Base-by-base conservation (phyloP, 1,284 basidiomycete genomes). In the Sanguinoderma infundibulare region DNA sequence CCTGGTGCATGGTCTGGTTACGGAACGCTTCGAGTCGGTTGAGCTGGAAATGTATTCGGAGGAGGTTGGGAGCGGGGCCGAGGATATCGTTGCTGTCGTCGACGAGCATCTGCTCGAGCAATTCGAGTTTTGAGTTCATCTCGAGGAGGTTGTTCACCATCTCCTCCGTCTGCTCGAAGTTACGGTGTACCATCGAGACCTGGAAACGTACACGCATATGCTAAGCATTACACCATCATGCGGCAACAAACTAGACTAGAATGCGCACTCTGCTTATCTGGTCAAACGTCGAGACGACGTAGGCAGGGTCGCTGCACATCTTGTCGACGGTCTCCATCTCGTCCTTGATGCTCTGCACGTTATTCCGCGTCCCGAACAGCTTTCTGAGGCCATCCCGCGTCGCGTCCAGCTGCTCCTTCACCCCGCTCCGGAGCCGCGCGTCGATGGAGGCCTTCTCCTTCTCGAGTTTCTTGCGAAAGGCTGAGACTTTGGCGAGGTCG, bases 401-500 rank as follows among this genome's bases (percentile, higher is more conserved):
- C 0, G 94, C 88, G 71, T 96, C 92, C 8, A 99, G 83, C 75
- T 98, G 97, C 64, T 97, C 94, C 74, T 94, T 96, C 61, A 98
- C 95, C 15, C 96, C 96, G 63, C 86, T 91, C 71, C 96, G 94
- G 50, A 99, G 87, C 71, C 97, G 87, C 5, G 93, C 90, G 71
- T 98, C 95, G 65, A 99, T 93, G n/a, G 94, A 92, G 0, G 94
- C 89, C 77, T 98, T 97, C 79, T 99, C 97, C 77, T 97, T 98
- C 77, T 96, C 90, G 30, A 98, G 84, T 74, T 98, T 98, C 82
- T 96, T 97, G 63, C 95, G 88, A 71, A 95, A 94, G 1, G 93
- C 87, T 3, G 87, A 82, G 51, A 98, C 87, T 78, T 98, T 98
- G 71, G 89, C 81, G 52, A 98, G 88, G 77, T 98, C 97, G 74